Conservation (phyloP, 805 yeast species). For the Candida verbasci region DNA sequence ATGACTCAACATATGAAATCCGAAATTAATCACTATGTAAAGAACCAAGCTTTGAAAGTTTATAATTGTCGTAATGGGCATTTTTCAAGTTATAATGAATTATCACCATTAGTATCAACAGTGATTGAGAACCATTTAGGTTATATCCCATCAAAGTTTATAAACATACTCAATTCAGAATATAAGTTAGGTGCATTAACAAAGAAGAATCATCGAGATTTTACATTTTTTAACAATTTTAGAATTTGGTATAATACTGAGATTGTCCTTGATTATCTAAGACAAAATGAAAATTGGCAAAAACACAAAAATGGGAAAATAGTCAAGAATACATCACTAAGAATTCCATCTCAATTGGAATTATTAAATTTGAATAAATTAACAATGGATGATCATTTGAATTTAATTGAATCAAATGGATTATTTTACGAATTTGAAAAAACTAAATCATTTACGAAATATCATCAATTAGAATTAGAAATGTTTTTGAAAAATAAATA, state of each 20-base stretch:
- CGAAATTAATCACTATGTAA: slow-evolving; percentile 11
- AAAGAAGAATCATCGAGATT: slow-evolving; percentile 35
- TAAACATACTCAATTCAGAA: slow-evolving; percentile 22
- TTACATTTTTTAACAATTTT: slow-evolving; percentile 48
- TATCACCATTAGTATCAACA: slow-evolving; percentile 50
- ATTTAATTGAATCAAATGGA: slow-evolving; percentile 20
- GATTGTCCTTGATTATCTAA: slow-evolving; percentile 21
- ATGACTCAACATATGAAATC: slow-evolving; percentile 2
- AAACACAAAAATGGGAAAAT: slow-evolving; percentile 9
- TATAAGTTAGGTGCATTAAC: slow-evolving; percentile 25
- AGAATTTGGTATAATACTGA: slow-evolving; percentile 48
- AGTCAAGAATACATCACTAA: slow-evolving; percentile 11
- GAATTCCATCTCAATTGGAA: slow-evolving; percentile 8
- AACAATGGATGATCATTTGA: slow-evolving; percentile 19
- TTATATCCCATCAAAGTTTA: slow-evolving; percentile 27
- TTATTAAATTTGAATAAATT: slow-evolving; percentile 16
- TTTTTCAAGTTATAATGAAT: slow-evolving; percentile 41
- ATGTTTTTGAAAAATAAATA: background rate
- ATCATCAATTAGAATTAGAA: slow-evolving; percentile 24
- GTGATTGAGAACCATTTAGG: slow-evolving; percentile 49
- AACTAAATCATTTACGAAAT: slow-evolving; percentile 19
- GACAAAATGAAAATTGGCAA: slow-evolving; percentile 17
- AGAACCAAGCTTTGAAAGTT: slow-evolving; percentile 15
- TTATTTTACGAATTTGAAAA: slow-evolving; percentile 23
- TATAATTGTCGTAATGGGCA: slow-evolving; percentile 58